Base-by-base conservation (phyloP, 495 filamentous ascomycete genomes). In the Aspergillus sclerotioniger region DNA sequence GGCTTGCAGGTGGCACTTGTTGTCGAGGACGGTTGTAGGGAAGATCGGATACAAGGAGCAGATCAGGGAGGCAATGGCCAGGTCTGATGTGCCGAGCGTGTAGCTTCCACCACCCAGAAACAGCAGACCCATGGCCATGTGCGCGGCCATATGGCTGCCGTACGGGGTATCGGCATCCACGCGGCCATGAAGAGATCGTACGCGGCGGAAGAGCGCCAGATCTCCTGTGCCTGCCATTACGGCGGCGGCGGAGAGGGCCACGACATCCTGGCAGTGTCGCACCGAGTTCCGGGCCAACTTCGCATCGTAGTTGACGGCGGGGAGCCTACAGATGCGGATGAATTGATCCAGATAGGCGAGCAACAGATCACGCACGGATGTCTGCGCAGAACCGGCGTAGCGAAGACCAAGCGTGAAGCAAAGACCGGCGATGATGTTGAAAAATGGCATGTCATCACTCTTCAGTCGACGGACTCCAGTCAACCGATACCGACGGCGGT, bases 151-250 rank as follows among this genome's bases (percentile, higher is more conserved):
- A 66, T 99, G 93, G 57, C 90, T 95, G 51, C 94, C 94, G 65
- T 95, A 99, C 0, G 92, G 85, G 2, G 87, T 93, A 51, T 92
- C 91, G 3, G 82, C 68, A 55, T 96, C 89, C 48, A 91, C 83
- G n/a, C 93, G 84, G 15, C 92, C 92, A 63, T 98, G 94, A 35
- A 97, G 83, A 28, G 85, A 85, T 5, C 94, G 86, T 21, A 99
- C 80, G 13, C 92, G 84, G n/a, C 95, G 85, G 67, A 98, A 90
- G n/a, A 96, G 83, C 13, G 79, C 70, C 16, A 99, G 74, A 67
- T 99, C 95, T 31, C 94, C 95, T 2, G 90, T 96, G 12, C 94
- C 94, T 15, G 94, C 92, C 92, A 97, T 96, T 35, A 96, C 90
- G 6, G 86, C 90, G 2, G 92, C 86, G n/a, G 83, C 81, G 37